Base-by-base conservation (phyloP, 805 yeast genomes). In the Tetrapisispora fleetii region DNA sequence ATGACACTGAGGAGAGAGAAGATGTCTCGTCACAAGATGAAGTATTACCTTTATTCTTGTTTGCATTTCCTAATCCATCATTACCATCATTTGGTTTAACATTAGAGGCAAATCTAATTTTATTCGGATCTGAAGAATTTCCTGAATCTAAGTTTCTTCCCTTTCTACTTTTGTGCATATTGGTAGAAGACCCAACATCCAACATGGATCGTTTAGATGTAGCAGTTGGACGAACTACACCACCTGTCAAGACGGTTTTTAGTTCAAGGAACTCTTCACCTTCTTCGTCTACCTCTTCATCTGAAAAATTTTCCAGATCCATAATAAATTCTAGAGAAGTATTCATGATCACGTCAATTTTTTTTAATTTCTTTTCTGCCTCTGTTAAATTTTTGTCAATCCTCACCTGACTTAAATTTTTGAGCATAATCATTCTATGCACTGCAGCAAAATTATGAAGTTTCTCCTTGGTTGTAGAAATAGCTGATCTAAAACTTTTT, bases 241-340 rank as follows among this genome's bases (percentile, higher is more conserved):
- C 57, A 11, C 67, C 67, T 1, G 65, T 60, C 18, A 64, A 48
- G 1, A 58, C 57, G 21, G 52, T 56, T 49, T 57, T 62, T 42
- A 64, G 38, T 17, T 56, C 52, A 4, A 48, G 49, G 37, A 60
- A 54, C 14, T 56, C 55, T 14, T 46, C 35, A 13, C 28, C 24
- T 19, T 42, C 44, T n/a, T 17, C 47, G 18, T 51, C 54, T 16
- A 48, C 40, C 32, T 52, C 45, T 24, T 48, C 47, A 22, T 51
- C 52, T n/a, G 55, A 49, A 40, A 58, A 50, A 18, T 51, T 51
- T 39, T 62, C 64, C 9, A 63, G 48, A 24, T 56, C 54, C 32
- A 48, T 47, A 4, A 63, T 54, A 42, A 59, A 58, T 11, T 51
- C 46, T 21, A 60, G 27, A 0, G 67, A 59, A 1, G 56, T 47